Conservation (phyloP, 106 monocot genomes). For the Cymbidium sinense region DNA sequence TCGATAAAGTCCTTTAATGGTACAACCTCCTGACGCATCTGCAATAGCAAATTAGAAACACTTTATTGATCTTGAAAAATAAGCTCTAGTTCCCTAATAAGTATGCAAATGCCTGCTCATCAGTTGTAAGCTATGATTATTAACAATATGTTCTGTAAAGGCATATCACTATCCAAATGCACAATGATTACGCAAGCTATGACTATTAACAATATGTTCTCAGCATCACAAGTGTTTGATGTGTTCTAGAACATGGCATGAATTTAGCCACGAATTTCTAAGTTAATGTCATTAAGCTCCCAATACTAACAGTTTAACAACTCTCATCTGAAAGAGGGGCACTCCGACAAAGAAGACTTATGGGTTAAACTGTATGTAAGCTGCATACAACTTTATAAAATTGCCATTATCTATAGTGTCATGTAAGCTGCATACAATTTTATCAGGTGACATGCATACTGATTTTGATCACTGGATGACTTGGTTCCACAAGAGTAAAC, state of each 20-base stretch:
- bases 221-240: background rate
- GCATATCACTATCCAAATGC: background rate
- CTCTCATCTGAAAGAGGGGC: background rate
- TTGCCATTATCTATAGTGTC: background rate
- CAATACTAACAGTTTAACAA: background rate
- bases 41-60: conserved; percentile 9
- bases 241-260: background rate
- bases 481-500: background rate
- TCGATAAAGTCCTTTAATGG: conserved; percentile 45
- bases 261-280: background rate
- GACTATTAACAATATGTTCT: background rate
- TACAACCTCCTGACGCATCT: conserved; percentile 44
- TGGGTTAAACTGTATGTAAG: background rate
- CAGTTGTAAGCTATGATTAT: no score
- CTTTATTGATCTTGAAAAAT: background rate
- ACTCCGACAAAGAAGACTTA: background rate
- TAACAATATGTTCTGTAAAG: no score
- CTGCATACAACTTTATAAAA: no score
- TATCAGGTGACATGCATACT: background rate
- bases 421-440: background rate
- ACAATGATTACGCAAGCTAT: background rate
- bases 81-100: background rate
- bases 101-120: background rate
- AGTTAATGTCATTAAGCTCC: background rate
- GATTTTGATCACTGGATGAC: background rate